Conservation (phyloP, 768 basidiomycete genomes). For the Mycena olivaceomarginata region DNA sequence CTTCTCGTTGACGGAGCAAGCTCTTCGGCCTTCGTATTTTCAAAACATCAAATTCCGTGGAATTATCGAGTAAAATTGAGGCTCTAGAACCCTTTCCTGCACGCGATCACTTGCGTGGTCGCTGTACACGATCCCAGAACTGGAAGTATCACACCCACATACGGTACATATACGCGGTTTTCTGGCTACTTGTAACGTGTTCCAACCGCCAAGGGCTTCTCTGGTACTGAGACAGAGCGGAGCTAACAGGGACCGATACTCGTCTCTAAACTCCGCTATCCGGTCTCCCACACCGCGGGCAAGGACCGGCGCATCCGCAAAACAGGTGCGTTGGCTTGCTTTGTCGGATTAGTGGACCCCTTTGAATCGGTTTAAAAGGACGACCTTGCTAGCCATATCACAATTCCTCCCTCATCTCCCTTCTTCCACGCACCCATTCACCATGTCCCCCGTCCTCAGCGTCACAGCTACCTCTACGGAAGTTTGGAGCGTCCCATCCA, state of each 20-base stretch:
- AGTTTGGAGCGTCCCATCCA: constrained; percentile 16
- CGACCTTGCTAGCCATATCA: background rate
- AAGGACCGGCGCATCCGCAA: too few species aligned
- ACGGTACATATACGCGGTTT: background rate
- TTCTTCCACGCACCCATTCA: background rate
- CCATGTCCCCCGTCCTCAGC: constrained; percentile 5
- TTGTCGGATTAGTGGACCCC: background rate
- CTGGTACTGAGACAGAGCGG: background rate
- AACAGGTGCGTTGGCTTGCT: too few species aligned
- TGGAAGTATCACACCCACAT: background rate
- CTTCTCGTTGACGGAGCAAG: background rate
- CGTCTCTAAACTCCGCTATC: constrained; percentile 5
- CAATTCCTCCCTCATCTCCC: background rate
- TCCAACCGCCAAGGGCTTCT: constrained; percentile 19
- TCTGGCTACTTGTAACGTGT: background rate
- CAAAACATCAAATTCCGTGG: background rate
- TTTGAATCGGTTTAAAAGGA: constrained; percentile 16
- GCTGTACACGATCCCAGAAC: background rate
- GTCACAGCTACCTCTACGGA: background rate
- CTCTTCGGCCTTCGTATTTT: background rate
- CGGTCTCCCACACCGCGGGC: background rate
- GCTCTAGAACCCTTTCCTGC: background rate
- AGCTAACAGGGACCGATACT: background rate
- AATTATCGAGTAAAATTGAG: background rate
- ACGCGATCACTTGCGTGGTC: background rate